Evolutionary conservation across 352 stramenopile genomes (phyloP).

Genomic region (Pythium myriotylum): DNA sequence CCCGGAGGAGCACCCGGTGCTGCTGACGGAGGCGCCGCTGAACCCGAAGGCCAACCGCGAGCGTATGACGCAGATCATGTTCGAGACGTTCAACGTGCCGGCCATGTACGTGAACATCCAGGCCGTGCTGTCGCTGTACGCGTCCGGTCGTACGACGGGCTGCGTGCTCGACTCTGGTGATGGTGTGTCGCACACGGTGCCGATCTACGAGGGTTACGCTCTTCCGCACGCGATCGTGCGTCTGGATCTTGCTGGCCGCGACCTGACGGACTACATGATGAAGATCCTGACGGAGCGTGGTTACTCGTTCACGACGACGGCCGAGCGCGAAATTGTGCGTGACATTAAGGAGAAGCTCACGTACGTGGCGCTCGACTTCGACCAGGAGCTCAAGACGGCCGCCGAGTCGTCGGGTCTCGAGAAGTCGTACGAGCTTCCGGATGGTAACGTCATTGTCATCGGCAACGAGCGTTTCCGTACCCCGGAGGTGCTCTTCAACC

Average conservation of each 20-base stretch:
- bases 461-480: too few relatives aligned
- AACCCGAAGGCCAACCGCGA: conserved; percentile 95
- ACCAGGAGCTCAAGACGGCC: too few relatives aligned
- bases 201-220: conserved; percentile 98
- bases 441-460: too few relatives aligned
- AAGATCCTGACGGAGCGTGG: conserved; percentile 95
- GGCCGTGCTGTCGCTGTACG: conserved; percentile 94
- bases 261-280: conserved; percentile 97
- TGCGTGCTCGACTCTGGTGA: conserved; percentile 74
- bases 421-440: too few relatives aligned
- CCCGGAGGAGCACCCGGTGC: conserved; percentile 96
- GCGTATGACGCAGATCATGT: conserved; percentile 96
- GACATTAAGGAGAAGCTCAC: conserved; percentile 95
- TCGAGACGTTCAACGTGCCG: conserved; percentile 95
- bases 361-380: too few relatives aligned
- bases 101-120: conserved; percentile 95
- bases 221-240: conserved; percentile 94
- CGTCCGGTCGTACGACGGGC: conserved; percentile 93
- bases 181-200: conserved; percentile 85
- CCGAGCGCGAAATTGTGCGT: conserved; percentile 90
- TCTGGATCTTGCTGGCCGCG: conserved; percentile 92
- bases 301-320: conserved; percentile 94
- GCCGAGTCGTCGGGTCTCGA: too few relatives aligned
- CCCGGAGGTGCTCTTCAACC: too few relatives aligned
- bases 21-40: conserved; percentile 93